Evolutionary conservation across 805 yeast genomes (phyloP).

Genomic region (Saccharomycopsis synnaedendra): DNA sequence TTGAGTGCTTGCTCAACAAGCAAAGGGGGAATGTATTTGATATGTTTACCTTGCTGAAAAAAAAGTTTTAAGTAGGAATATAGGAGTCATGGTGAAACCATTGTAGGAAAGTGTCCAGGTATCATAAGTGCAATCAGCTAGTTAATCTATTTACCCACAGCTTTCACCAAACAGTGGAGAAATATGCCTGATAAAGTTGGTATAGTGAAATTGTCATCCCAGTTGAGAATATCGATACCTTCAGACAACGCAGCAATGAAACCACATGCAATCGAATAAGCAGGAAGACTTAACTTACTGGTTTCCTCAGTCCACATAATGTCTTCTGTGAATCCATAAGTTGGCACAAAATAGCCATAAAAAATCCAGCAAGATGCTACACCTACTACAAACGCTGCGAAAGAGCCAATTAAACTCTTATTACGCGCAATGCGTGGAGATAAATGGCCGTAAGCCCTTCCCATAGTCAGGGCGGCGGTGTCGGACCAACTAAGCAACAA

Average conservation of each 20-base stretch:
- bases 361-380: constrained; percentile 49
- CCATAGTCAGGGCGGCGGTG: constrained; percentile 91
- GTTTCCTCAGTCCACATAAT: constrained; percentile 57
- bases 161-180: constrained; percentile 36
- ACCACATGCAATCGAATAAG: constrained; percentile 56
- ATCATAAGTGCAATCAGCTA: not conserved
- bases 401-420: constrained; percentile 83
- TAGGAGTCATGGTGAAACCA: not conserved
- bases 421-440: constrained; percentile 67
- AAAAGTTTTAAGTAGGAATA: not conserved
- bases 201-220: constrained; percentile 92
- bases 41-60: not conserved
- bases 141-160: constrained; percentile 4
- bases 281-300: constrained; percentile 41
- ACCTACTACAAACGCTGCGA: constrained; percentile 78
- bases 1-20: not conserved
- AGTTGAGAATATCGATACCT: constrained; percentile 59
- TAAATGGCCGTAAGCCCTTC: constrained; percentile 73
- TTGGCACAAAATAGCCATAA: constrained; percentile 67
- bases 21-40: too few species aligned
- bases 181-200: constrained; percentile 75
- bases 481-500: constrained; percentile 92
- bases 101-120: not conserved
- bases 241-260: constrained; percentile 80
- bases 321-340: constrained; percentile 42